Base-by-base conservation (phyloP, 2,329 filamentous ascomycete genomes). In the Pseudocercospora musae region DNA sequence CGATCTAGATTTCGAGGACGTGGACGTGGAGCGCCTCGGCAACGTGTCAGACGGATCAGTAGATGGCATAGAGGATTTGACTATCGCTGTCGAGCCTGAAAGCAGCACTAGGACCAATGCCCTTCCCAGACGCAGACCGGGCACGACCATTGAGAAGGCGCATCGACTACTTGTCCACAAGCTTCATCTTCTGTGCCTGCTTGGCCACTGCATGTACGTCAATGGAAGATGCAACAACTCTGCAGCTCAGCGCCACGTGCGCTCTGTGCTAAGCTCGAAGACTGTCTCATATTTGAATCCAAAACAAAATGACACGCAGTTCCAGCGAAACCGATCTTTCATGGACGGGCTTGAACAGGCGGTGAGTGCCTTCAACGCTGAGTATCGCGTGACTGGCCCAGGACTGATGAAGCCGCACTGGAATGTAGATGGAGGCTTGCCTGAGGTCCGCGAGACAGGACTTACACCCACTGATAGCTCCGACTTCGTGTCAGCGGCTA, bases 171-270 rank as follows among this genome's bases (percentile, higher is more conserved):
- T 91, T 57, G 82, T 92, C n/a, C 95, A 99, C 76, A 96, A 94
- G 76, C 81, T 87, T 64, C 93, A 99, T 77, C 68, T 98, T 0
- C 78, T 97, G 13, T 96, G 91, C 73, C 81, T 99, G 1, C 77
- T 99, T 15, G 86, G 87, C 9, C 91, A 98, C 75, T 88, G 15
- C 84, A 90, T 67, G 81, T 86, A 61, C 87, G 93, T 72, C 59
- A 99, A 98, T 72, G 80, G 85, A 59, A 97, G 94, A 92, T 97
- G 93, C 77, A 96, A 96, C 71, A 65, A 73, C 40, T 31, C 33
- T 42, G 61, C 58, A 42, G 63, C 70, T 10, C 69, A 77, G 62
- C 80, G 44, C 5, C 78, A 77, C n/a, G 77, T 96, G 44, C 86
- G 84, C 58, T 78, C 82, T 44, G 80, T 93, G 40, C 75, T 96